phyloP scores from a whole-genome alignment of 345 rosid species.

The Psidium friedrichsthalianum region DNA sequence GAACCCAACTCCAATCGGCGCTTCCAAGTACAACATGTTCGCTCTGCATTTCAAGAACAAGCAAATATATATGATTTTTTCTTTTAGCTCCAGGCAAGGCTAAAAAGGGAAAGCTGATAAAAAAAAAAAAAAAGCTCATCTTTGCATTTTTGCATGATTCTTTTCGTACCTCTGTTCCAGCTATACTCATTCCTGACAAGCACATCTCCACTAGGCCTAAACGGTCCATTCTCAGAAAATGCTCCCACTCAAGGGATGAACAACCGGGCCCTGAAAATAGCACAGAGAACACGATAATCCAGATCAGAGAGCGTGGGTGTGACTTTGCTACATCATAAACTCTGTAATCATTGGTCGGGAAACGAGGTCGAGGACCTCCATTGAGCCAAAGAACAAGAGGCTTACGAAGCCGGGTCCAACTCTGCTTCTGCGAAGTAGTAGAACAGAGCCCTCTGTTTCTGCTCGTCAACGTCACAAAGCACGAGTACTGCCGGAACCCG shows the following conservation, averaged over 20 bases:
- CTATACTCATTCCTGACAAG: slow-evolving; percentile 72
- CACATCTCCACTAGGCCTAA: slow-evolving; percentile 74
- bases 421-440: slow-evolving; percentile 96
- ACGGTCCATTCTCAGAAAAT: slow-evolving; percentile 93
- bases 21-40: slow-evolving; percentile 82
- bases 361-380: slow-evolving; percentile 44
- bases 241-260: slow-evolving; percentile 94
- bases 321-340: neutral
- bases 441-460: slow-evolving; percentile 68
- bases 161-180: slow-evolving; percentile 71
- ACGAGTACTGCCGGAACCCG: slow-evolving; percentile 67
- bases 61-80: neutral
- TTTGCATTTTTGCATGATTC: neutral
- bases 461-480: slow-evolving; percentile 73
- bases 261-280: slow-evolving; percentile 73
- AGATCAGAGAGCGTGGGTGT: neutral
- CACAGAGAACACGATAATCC: neutral
- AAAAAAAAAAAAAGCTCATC: neutral
- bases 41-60: slow-evolving; percentile 44
- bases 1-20: slow-evolving; percentile 97
- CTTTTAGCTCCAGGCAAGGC: neutral
- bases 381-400: slow-evolving; percentile 98
- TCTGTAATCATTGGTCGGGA: neutral
- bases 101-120: neutral
- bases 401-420: slow-evolving; percentile 53